phyloP scores from a whole-genome alignment of 2,329 filamentous ascomycete genomes.

The Penicillium sp. region DNA sequence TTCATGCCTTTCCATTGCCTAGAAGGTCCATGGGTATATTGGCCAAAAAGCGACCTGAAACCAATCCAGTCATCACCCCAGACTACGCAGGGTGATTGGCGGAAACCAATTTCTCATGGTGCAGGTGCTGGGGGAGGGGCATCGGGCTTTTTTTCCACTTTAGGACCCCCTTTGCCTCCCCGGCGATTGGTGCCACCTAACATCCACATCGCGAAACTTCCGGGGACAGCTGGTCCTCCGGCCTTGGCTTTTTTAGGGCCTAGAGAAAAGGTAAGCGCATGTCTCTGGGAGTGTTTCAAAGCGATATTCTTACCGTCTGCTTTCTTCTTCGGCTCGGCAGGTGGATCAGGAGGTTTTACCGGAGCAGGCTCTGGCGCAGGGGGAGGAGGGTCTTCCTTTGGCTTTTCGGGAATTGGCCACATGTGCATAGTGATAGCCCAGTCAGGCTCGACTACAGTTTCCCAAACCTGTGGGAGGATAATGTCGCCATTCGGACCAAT shows the following conservation, averaged over 20 bases:
- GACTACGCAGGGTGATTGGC: neutral
- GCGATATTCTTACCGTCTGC: conserved; percentile 32
- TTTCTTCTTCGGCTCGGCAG: conserved; percentile 35
- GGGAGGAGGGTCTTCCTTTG: conserved; percentile 40
- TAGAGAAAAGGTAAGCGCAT: conserved; percentile 10
- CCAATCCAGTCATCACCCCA: neutral
- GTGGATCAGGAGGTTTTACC: conserved; percentile 21
- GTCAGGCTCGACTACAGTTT: conserved; percentile 76
- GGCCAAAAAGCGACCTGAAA: neutral
- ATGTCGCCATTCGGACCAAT: conserved; percentile 78
- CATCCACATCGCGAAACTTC: conserved; percentile 48
- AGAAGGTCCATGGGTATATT: neutral
- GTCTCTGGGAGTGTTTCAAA: neutral
- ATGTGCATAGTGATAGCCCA: conserved; percentile 69
- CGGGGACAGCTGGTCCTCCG: conserved; percentile 26
- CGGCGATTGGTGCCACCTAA: conserved; percentile 36
- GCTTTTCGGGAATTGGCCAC: conserved; percentile 60
- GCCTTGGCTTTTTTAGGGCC: conserved; percentile 33
- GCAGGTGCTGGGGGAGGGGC: conserved; percentile 19
- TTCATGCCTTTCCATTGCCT: neutral
- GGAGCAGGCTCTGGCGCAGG: conserved; percentile 26
- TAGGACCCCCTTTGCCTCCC: conserved; percentile 42
- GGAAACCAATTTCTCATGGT: conserved; percentile 3
- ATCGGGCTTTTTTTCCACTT: conserved; percentile 50
- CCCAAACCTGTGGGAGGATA: conserved; percentile 79